phyloP scores from a whole-genome alignment of 306 rosid genomes.

The Medicago ruthenica region DNA sequence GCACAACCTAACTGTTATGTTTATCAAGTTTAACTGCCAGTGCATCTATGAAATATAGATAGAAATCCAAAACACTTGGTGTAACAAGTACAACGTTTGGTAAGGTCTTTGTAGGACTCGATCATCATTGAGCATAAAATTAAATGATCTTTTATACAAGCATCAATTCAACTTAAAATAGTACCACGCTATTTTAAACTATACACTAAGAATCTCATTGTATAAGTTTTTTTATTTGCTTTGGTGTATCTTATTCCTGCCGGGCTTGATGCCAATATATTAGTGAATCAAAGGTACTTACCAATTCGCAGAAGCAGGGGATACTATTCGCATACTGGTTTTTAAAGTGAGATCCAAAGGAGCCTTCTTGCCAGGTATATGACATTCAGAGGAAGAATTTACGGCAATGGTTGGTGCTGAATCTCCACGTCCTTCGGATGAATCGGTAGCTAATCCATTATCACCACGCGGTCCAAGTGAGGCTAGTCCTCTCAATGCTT shows the following conservation, averaged over 20 bases:
- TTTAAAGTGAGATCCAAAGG: constrained; percentile 95
- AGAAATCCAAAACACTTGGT: constrained; percentile 12
- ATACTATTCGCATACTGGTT: constrained; percentile 71
- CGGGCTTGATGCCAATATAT: constrained; percentile 12
- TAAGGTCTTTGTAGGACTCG: constrained; percentile 32
- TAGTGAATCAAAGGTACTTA: constrained; percentile 50
- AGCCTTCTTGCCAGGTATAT: constrained; percentile 67
- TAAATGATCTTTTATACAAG: constrained; percentile 10
- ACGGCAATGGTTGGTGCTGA: constrained; percentile 48
- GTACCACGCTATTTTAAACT: neutral
- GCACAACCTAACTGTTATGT: neutral
- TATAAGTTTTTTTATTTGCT: constrained; percentile 27
- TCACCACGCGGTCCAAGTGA: constrained; percentile 45
- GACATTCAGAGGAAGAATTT: constrained; percentile 54
- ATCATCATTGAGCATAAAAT: constrained; percentile 15
- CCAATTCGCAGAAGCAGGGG: constrained; percentile 66
- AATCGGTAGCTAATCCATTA: constrained; percentile 55
- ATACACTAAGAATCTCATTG: constrained; percentile 12
- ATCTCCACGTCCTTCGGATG: constrained; percentile 49
- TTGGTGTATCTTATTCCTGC: constrained; percentile 27
- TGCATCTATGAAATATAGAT: constrained; percentile 20
- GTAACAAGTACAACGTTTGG: neutral
- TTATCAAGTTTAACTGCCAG: constrained; percentile 5
- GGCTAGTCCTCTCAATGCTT: constrained; percentile 83
- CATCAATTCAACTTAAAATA: constrained; percentile 5